Evolutionary conservation across 768 basidiomycete genomes (phyloP).

Genomic region (Hygrophoropsis aurantiaca): DNA sequence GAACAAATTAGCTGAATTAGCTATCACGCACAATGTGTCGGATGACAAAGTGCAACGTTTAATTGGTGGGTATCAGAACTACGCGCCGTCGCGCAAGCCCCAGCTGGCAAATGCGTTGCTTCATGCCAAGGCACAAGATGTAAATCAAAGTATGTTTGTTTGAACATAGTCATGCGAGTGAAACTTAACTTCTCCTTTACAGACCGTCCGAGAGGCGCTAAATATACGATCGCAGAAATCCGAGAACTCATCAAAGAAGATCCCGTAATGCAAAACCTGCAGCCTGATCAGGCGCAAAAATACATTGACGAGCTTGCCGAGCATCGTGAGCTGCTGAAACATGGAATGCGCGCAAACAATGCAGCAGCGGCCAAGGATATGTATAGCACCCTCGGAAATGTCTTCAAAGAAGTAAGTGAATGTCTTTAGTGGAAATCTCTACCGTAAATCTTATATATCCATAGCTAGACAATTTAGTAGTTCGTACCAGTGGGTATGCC

Average conservation of each 20-base stretch:
- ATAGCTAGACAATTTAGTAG: constrained; percentile 3
- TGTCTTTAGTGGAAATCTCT: background rate
- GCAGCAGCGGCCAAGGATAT: constrained; percentile 4
- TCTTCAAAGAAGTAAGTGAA: background rate
- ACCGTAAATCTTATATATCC: background rate
- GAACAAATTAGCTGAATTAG: too few species aligned
- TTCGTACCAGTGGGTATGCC: background rate
- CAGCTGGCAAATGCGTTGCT: background rate
- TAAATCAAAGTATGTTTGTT: background rate
- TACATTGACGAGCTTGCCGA: background rate
- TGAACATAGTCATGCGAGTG: background rate
- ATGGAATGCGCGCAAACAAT: background rate
- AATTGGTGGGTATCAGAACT: too few species aligned
- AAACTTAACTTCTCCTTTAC: background rate
- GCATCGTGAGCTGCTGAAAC: background rate
- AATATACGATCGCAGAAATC: background rate
- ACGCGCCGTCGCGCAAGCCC: too few species aligned
- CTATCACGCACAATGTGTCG: too few species aligned
- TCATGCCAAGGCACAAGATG: constrained; percentile 3
- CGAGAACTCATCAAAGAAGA: background rate
- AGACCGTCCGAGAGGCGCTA: background rate
- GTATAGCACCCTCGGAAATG: background rate
- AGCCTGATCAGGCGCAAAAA: background rate
- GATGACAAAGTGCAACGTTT: too few species aligned
- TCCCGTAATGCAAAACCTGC: background rate